Evolutionary conservation across 768 basidiomycete genomes (phyloP).

Genomic region (Naganishia vaughanmartiniae): DNA sequence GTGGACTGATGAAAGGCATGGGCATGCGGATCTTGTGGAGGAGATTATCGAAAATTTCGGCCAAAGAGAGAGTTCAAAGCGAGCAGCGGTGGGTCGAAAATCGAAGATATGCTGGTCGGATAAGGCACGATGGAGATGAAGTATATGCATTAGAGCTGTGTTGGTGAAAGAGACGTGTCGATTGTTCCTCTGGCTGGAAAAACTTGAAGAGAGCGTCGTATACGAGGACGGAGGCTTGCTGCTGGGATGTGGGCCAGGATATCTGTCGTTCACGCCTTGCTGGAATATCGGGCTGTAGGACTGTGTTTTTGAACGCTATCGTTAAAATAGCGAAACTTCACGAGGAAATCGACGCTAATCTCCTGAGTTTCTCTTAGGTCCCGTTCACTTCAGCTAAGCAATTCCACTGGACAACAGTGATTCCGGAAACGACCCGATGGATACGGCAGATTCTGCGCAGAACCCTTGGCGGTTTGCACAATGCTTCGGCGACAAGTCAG

Average conservation of each 20-base stretch:
- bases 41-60: conserved; percentile 1
- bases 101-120: not conserved
- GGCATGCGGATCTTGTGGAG: not conserved
- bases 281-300: too few relatives aligned
- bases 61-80: not conserved
- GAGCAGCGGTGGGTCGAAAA: not conserved
- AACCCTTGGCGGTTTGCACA: conserved; percentile 90
- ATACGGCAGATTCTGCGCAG: conserved; percentile 26
- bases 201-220: too few relatives aligned
- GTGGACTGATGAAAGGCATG: not conserved
- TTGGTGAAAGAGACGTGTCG: too few relatives aligned
- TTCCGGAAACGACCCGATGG: conserved; percentile 2
- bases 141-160: not conserved
- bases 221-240: too few relatives aligned
- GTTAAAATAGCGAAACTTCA: too few relatives aligned
- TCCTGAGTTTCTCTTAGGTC: not conserved
- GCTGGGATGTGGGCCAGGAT: too few relatives aligned
- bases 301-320: too few relatives aligned
- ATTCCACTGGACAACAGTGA: conserved; percentile 5
- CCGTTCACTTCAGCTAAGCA: not conserved
- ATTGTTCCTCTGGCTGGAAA: too few relatives aligned
- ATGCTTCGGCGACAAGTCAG: conserved; percentile 96
- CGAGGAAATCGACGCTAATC: not conserved
- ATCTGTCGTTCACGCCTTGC: too few relatives aligned
- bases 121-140: not conserved